Base-by-base conservation (phyloP, 495 filamentous ascomycete species). In the Annulohypoxylon maeteangense region DNA sequence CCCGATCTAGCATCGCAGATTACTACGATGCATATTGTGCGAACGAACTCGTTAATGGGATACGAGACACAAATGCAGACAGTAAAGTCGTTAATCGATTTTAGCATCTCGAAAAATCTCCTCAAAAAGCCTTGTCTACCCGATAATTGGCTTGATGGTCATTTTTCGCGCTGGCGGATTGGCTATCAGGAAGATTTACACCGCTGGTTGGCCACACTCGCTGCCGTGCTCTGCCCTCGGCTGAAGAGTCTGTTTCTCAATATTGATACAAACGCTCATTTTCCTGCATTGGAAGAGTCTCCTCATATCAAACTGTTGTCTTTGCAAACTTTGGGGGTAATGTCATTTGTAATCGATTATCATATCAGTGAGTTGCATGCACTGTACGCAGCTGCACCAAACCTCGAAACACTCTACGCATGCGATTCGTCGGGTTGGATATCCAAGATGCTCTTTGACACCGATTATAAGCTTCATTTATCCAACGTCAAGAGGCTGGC, bases 211-310 rank as follows among this genome's bases (percentile, higher is more conserved):
- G 40, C 50, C 31, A 47, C 25, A 6, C 51, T 65, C 7, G 62
- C 62, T 7, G 47, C 56, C 12, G 34, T 54, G n/a, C 47, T 64
- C n/a, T 6, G 34, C 1, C 47, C 61, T 3, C 18, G 34, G 0
- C 50, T 65, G 0, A 18, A 34, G 23, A 55, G 25, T 14, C 12
- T 65, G 16, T 50, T 47, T 34, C 50, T 65, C 23, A 18, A n/a
- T n/a, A 23, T 47, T 12, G 25, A 47, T 10, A 25, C 45, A 4
- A 1, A 16, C 22, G 18, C 38, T 62, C 20, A 68, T 62, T 11
- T 69, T 72, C 3, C 67, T 7, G 42, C 68, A 25, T 76, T 31
- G 32, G 23, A 48, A 72, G 75, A 2, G 76, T 67, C 25, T 71
- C 57, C 71, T 27, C 47, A 27, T 22, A 7, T 51, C 14, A 51